Base-by-base conservation (phyloP, 345 rosid species). In the Turnera subulata region DNA sequence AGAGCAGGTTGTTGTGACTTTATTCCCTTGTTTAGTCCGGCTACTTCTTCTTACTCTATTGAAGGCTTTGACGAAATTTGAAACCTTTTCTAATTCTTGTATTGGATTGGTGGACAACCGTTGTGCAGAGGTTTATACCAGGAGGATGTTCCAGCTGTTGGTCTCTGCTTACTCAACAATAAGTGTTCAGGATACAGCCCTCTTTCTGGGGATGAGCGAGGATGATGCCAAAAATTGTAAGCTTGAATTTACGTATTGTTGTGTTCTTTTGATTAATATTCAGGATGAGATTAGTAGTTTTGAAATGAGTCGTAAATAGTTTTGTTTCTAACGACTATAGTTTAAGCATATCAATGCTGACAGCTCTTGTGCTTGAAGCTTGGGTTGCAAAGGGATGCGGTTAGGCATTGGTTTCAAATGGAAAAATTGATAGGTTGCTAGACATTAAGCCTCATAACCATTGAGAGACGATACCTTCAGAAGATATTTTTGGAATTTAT, bases 121-220 rank as follows among this genome's bases (percentile, higher is more conserved):
- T 52, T 42, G 11, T 65, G 63, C 79, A 90, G 99, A 85, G 63
- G 68, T 77, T 66, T 89, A 87, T 82, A 85, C 83, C 16, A 74
- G 82, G 74, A 85, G 71, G 80, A 84, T 93, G 79, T 89, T 89
- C 70, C 78, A 77, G 75, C 76, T 90, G 51, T 62, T 93, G 65
- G 64, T 68, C 11, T 87, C 95, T 76, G 96, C 99, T 53, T 89
- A 93, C 70, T 84, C 97, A 24, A 87, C 90, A 21, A 80, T 93
- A 52, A 80, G 90, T 64, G 65, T 82, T 66, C 72, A 48, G 52
- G 96, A 89, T 63, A 63, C 90, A 13, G 88, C 90, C 8, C 86
- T 63, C 53, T 89, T 87, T 80, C 79, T 89, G 38, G 99, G 99
- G 67, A 93, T 82, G 97, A 77, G 59, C 1, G 97, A 89, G 73